Evolutionary conservation across 2,329 filamentous ascomycete genomes (phyloP), one percentile per base, ranked within the genome.

Genomic region (Aureobasidium mangrovei): DNA sequence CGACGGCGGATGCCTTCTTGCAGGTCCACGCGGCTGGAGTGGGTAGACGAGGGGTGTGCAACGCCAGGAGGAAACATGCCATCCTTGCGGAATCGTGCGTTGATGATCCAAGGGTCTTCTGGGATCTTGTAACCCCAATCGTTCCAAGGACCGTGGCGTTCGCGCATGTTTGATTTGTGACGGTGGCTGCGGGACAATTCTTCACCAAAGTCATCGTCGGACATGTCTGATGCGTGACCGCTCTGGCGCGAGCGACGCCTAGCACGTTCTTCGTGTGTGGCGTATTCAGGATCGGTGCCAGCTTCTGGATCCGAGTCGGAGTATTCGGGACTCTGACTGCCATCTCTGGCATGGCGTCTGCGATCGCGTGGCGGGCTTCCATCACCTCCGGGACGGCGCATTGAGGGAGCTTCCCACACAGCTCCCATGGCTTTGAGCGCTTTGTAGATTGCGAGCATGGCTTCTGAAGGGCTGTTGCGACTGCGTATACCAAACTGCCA

Each of bases 401-500:
- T 66, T 42, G 60, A 69, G 4, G 77, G 73, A 9, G 80, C 74
- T 62, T 95, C 83, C 85, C 94, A 97, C 47, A 90, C 84, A 9
- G 91, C 93, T 32, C 89, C 91, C 64, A 96, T 84, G 61, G 91
- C 91, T 57, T 84, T 78, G 41, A 98, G 75, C 0, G 93, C 91
- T 68, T 91, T 90, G 76, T 96, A 96, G 54, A 98, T 93, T 64
- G 91, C 96, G 28, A 95, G 75, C 69, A 98, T 86, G 0, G 93
- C 93, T 69, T 98, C 93, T 63, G 91, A 89, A 0, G 93, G 93
- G 54, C 89, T 86, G 65, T 97, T 98, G 46, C 93, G 83, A 43
- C 89, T 95, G 36, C 93, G 82, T 58, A 98, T 98, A 55, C 93
- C 93, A 67, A 98, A 98, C 68, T 98, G 93, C 93, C 93, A 98